These are phyloP conservation scores for Acacia acuminata DNA, from an alignment of 306 rosid species.

Conservation along the genomic window DNA sequence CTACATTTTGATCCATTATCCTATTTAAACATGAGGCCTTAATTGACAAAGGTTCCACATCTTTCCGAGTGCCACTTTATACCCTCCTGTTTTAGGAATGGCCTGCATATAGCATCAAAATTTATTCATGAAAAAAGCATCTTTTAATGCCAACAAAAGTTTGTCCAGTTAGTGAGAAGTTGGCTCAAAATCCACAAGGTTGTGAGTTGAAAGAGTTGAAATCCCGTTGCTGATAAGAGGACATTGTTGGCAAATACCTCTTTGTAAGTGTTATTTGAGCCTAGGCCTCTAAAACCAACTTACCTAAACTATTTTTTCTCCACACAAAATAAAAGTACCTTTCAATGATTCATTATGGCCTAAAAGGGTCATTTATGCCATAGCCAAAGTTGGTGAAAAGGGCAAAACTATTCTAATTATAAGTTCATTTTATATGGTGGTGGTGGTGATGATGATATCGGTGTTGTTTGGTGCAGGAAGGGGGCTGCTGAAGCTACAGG, in stretches of 20 bases:
- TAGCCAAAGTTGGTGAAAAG: not conserved
- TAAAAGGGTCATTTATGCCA: not conserved
- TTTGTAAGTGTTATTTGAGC: no score
- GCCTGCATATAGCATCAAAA: slow-evolving; percentile 5
- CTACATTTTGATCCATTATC: not conserved
- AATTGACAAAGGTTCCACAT: slow-evolving; percentile 37
- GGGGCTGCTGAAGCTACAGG: slow-evolving; percentile 69
- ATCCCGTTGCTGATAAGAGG: rapidly evolving
- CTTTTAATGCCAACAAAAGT: no score
- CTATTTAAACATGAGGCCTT: not conserved
- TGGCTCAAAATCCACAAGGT: no score
- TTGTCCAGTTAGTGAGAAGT: no score
- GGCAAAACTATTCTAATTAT: not conserved
- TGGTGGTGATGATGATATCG: not conserved
- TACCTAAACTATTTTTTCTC: no score
- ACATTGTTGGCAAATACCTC: no score
- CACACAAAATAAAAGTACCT: not conserved
- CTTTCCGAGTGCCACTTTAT: slow-evolving; percentile 45
- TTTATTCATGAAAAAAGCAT: not conserved
- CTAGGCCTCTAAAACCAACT: no score
- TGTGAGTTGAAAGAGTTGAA: no score
- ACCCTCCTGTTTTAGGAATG: slow-evolving; percentile 30
- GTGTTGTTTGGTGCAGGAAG: slow-evolving; percentile 45
- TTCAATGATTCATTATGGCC: not conserved
- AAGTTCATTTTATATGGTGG: not conserved